Percentiles rank a stretch among this genome's conserved stretches.
Evolutionary conservation across 2,329 filamentous ascomycete genomes (phyloP).

Genomic region (Coniochaeta hoffmannii): DNA sequence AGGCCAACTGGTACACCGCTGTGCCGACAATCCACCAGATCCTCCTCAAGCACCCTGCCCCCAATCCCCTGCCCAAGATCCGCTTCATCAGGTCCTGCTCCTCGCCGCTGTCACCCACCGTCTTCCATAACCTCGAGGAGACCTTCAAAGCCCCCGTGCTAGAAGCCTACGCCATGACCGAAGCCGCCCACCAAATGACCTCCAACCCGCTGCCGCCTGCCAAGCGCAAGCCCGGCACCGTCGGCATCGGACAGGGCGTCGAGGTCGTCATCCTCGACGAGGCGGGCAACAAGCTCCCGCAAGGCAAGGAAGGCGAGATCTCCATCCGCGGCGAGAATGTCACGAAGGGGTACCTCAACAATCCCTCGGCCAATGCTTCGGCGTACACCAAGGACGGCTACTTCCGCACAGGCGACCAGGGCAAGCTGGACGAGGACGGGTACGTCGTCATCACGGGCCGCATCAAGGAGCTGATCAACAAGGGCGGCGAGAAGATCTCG

Average conservation of each 20-base stretch:
- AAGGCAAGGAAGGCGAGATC: conserved; percentile 71
- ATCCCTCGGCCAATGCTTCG: conserved; percentile 64
- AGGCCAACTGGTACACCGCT: conserved; percentile 86
- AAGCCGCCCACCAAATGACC: conserved; percentile 81
- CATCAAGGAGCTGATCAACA: conserved; percentile 90
- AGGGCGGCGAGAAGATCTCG: conserved; percentile 83
- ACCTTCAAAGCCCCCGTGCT: conserved; percentile 73
- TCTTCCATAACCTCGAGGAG: conserved; percentile 71
- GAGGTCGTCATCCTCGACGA: conserved; percentile 71
- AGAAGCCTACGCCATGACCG: conserved; percentile 90
- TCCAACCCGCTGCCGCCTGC: conserved; percentile 64
- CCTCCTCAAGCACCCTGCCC: conserved; percentile 65
- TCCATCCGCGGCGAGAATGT: conserved; percentile 78
- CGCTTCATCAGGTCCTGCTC: conserved; percentile 86
- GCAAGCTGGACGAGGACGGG: conserved; percentile 70
- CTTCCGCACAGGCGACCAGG: conserved; percentile 85
- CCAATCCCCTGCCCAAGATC: conserved; percentile 62
- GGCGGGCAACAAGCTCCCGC: conserved; percentile 58
- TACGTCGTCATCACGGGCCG: conserved; percentile 84
- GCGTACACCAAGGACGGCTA: conserved; percentile 70
- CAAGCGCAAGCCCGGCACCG: conserved; percentile 72
- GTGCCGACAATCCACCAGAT: conserved; percentile 93
- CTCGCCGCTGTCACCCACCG: conserved; percentile 73
- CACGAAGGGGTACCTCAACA: conserved; percentile 80
- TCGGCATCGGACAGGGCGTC: conserved; percentile 77